These are phyloP conservation scores for Pyrenophora seminiperda DNA, from an alignment of 2,329 filamentous ascomycete species.

Conservation along the genomic window DNA sequence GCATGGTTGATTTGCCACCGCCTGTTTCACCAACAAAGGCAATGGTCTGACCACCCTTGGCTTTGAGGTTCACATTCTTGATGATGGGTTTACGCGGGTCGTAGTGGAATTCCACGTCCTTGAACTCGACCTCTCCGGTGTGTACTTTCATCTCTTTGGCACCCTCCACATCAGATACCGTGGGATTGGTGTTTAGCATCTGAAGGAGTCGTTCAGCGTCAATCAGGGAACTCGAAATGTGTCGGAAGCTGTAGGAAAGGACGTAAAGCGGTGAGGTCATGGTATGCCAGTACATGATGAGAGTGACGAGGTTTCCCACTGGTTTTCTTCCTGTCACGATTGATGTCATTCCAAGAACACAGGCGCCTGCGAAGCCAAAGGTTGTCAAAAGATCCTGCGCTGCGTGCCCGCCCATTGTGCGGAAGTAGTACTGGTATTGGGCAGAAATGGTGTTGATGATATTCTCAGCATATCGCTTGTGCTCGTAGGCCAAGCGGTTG, in stretches of 20 bases:
- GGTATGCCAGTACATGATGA: conserved; percentile 67
- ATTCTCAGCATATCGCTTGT: conserved; percentile 54
- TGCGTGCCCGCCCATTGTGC: conserved; percentile 42
- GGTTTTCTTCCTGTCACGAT: conserved; percentile 57
- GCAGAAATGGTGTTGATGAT: conserved; percentile 47
- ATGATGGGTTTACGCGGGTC: conserved; percentile 59
- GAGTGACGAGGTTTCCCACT: conserved; percentile 66
- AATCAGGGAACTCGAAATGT: conserved; percentile 61
- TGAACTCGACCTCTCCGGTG: conserved; percentile 59
- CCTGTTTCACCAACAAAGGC: conserved; percentile 68
- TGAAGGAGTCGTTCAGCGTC: conserved; percentile 67
- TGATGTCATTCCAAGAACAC: conserved; percentile 60
- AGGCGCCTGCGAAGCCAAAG: conserved; percentile 55
- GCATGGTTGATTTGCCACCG: conserved; percentile 65
- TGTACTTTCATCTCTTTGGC: conserved; percentile 51
- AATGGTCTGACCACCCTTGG: conserved; percentile 60
- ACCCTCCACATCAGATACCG: conserved; percentile 53
- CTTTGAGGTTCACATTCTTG: conserved; percentile 55
- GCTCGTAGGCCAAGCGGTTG: conserved; percentile 62
- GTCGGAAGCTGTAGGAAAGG: conserved; percentile 57
- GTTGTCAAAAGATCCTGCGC: conserved; percentile 56
- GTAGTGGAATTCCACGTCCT: conserved; percentile 62
- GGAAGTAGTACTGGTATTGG: conserved; percentile 41
- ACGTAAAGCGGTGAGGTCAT: conserved; percentile 56
- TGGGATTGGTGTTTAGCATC: conserved; percentile 63